Evolutionary conservation across 345 rosid species (phyloP).

Genomic region (Populus tremula): DNA sequence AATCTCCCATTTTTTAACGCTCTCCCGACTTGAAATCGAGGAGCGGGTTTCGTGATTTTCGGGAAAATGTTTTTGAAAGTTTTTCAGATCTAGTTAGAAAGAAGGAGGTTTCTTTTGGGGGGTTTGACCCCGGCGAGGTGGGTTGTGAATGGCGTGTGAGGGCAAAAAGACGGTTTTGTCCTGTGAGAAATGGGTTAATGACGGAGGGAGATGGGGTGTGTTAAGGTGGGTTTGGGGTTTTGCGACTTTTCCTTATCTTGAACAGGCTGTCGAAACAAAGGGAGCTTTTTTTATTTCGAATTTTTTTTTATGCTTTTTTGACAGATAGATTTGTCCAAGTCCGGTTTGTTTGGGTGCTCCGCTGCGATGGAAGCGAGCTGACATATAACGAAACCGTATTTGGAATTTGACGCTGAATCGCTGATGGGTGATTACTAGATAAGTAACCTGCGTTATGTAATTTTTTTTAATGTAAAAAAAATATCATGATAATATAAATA

Average conservation of each 20-base stretch:
- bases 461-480: no score
- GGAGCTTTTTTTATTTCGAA: neutral
- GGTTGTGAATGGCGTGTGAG: neutral
- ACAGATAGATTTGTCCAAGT: no score
- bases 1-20: conserved; percentile 75
- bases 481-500: no score
- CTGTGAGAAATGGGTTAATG: neutral
- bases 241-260: neutral
- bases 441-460: no score
- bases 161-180: neutral
- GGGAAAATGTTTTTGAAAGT: neutral
- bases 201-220: neutral
- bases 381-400: no score
- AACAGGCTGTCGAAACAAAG: conserved; percentile 11
- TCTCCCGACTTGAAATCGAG: conserved; percentile 32
- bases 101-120: neutral
- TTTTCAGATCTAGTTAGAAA: conserved; percentile 10
- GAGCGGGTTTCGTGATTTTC: conserved; percentile 18
- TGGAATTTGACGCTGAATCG: no score
- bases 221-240: neutral
- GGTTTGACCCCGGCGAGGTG: conserved; percentile 11
- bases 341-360: no score
- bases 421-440: no score
- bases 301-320: no score
- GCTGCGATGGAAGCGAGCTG: no score